A percentile compares a stretch with the other conserved stretches of the same genome.
phyloP scores from a whole-genome alignment of 306 rosid genomes.

The Prunus padus region DNA sequence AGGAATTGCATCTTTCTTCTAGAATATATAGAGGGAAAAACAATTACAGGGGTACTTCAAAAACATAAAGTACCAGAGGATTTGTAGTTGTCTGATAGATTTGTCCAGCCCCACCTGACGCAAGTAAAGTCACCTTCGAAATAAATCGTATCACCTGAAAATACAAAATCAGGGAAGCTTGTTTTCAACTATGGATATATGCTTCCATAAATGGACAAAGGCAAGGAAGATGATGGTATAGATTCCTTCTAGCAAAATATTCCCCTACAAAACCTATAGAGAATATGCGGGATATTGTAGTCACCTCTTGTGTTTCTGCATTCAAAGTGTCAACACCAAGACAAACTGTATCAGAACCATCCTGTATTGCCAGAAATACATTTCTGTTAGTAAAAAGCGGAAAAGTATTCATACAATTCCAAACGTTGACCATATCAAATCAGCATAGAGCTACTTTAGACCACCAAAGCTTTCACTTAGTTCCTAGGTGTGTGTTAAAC shows the following conservation, averaged over 20 bases:
- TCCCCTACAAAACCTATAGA: slow-evolving; percentile 8
- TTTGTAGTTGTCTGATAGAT: slow-evolving; percentile 91
- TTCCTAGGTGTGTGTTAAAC: neutral
- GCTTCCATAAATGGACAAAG: neutral
- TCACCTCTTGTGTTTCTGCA: slow-evolving; percentile 75
- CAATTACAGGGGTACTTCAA: neutral
- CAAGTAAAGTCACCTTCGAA: slow-evolving; percentile 91
- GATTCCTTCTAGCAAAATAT: slow-evolving; percentile 4
- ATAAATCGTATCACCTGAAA: slow-evolving; percentile 84
- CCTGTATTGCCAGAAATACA: slow-evolving; percentile 47
- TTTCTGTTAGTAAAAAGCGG: slow-evolving; percentile 27
- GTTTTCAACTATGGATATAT: neutral
- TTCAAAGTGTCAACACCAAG: slow-evolving; percentile 85
- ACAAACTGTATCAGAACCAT: slow-evolving; percentile 68
- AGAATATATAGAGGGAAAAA: neutral
- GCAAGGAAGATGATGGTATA: neutral
- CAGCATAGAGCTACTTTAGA: neutral
- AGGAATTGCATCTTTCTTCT: neutral
- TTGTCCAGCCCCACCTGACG: slow-evolving; percentile 98
- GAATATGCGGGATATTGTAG: slow-evolving; percentile 14
- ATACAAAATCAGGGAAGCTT: slow-evolving; percentile 26
- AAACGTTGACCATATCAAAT: neutral
- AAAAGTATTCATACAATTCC: slow-evolving; percentile 21
- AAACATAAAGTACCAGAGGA: slow-evolving; percentile 58
- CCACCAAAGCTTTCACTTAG: neutral